phyloP scores from a whole-genome alignment of 2,329 filamentous ascomycete species.

The Talaromyces sp. region DNA sequence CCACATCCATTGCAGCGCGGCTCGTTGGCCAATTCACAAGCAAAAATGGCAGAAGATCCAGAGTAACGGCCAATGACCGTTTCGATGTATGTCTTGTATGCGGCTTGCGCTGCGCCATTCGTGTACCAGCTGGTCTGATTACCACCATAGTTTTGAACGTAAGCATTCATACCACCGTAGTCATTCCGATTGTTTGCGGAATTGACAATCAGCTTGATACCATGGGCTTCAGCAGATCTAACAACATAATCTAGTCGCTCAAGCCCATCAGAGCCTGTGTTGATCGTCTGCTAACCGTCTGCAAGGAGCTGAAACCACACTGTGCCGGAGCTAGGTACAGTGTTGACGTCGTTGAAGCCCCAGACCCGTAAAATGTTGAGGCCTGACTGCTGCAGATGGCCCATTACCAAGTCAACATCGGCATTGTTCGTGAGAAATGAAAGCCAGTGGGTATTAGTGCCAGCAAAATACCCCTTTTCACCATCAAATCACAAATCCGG shows the following conservation, averaged over 20 bases:
- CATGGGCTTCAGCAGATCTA: constrained; percentile 54
- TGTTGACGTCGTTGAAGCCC: constrained; percentile 52
- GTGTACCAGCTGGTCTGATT: constrained; percentile 56
- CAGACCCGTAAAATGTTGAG: constrained; percentile 52
- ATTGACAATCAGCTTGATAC: constrained; percentile 58
- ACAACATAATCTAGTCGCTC: constrained; percentile 65
- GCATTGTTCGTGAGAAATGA: constrained; percentile 48
- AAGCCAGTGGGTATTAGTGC: constrained; percentile 53
- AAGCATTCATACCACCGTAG: constrained; percentile 62
- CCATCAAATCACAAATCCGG: constrained; percentile 41
- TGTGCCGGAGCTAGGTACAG: constrained; percentile 38
- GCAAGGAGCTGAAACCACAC: constrained; percentile 47
- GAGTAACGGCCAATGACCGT: constrained; percentile 59
- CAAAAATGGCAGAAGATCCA: constrained; percentile 57
- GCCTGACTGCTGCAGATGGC: constrained; percentile 34
- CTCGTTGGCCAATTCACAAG: constrained; percentile 67
- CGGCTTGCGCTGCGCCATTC: constrained; percentile 50
- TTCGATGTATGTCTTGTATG: constrained; percentile 62
- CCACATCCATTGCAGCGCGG: constrained; percentile 60
- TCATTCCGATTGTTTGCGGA: constrained; percentile 66
- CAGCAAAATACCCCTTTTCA: constrained; percentile 44
- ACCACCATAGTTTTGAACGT: constrained; percentile 54
- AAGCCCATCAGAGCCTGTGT: constrained; percentile 60
- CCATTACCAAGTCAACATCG: constrained; percentile 46
- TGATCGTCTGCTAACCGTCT: constrained; percentile 49